Evolutionary conservation across 768 basidiomycete species (phyloP), one percentile per base, ranked within the genome.

Genomic region (Auricularia sp.): DNA sequence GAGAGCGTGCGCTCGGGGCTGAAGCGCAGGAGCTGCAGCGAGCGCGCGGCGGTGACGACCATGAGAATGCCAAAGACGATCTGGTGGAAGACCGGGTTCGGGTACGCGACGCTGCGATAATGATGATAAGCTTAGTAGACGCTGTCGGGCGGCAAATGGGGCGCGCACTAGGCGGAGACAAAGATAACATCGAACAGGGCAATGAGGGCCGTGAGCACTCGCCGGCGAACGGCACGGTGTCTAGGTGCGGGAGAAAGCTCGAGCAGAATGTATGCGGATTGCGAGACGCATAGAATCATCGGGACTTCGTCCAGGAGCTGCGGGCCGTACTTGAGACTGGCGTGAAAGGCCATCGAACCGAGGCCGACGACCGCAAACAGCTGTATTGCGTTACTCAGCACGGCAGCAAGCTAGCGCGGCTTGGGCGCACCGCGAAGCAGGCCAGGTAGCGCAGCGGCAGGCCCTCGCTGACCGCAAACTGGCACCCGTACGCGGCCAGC

Each of bases 251-350:
- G 82, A 62, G 45, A 67, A 82, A 87, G 2, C 69, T 89, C 87
- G 71, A 87, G 84, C 18, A 87, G 73, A 39, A 89, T 73, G 72
- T 82, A 87, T 21, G 83, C 73, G 68, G 82, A 79, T 74, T 85
- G 83, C 47, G 83, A 83, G 4, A 82, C 82, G 63, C 83, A 71
- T 87, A 90, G 64, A 90, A 82, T 64, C 90, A 92, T 92, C 1
- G 89, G 90, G 8, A 93, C 77, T 71, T 93, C 90, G 69, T 93
- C 90, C 42, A 88, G 86, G 63, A 90, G 82, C 70, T 93, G 90
- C 10, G 89, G 89, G 68, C 85, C 81, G 73, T 85, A 93, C 45
- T 83, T 77, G 36, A 93, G 77, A 1, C 88, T 90, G 11, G 87
- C 87, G 68, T 93, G 90, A 72, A 93, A 93, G 59, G 85, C 82